Conservation (phyloP, 352 stramenopile genomes). For the Elongisporangium prolatum region DNA sequence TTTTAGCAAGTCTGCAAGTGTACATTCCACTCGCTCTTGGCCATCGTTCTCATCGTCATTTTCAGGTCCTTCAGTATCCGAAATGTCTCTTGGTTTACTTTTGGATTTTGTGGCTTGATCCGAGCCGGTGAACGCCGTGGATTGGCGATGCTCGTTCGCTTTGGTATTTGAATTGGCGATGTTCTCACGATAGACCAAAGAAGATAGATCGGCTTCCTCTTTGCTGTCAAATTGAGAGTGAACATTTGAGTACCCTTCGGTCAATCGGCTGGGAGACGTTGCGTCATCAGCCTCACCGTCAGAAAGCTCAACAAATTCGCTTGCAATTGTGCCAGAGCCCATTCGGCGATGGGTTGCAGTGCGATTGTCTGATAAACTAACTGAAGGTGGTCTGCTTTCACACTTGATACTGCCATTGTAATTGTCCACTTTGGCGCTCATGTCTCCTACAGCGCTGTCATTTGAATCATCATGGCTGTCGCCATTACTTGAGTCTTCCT, state of each 20-base stretch:
- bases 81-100: slow-evolving; percentile 1
- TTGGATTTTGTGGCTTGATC: not conserved
- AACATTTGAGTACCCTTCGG: slow-evolving; percentile 8
- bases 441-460: not conserved
- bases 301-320: slow-evolving; percentile 17
- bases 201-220: slow-evolving; percentile 21
- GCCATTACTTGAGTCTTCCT: slow-evolving; percentile 7
- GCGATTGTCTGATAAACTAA: not conserved
- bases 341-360: slow-evolving; percentile 4
- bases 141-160: not conserved
- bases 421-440: not conserved
- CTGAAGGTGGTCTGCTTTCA: not conserved
- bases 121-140: not conserved
- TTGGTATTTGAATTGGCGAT: slow-evolving; percentile 12
- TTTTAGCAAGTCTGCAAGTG: slow-evolving; percentile 46
- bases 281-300: slow-evolving; percentile 11
- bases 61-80: slow-evolving; percentile 4
- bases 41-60: slow-evolving; percentile 33
- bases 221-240: slow-evolving; percentile 7
- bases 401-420: not conserved
- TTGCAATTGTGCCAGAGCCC: slow-evolving; percentile 9
- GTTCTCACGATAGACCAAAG: slow-evolving; percentile 18
- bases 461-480: slow-evolving; percentile 1
- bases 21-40: slow-evolving; percentile 32
- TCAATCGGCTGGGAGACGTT: slow-evolving; percentile 4